phyloP scores from a whole-genome alignment of 495 filamentous ascomycete genomes.

The Lasiosphaeria miniovina region DNA sequence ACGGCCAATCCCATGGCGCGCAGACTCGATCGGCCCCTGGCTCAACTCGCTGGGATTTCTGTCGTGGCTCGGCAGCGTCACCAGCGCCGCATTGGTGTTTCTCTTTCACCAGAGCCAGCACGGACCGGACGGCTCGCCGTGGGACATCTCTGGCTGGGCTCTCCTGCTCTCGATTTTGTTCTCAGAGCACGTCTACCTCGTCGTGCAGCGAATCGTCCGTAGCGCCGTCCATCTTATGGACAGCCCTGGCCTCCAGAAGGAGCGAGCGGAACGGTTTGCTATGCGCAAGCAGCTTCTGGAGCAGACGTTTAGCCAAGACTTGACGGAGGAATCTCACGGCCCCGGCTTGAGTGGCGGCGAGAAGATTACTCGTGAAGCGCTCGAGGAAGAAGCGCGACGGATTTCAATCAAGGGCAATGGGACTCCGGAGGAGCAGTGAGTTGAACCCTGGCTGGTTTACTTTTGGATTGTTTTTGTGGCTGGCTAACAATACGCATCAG shows the following conservation, averaged over 20 bases:
- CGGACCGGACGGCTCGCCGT: conserved; percentile 52
- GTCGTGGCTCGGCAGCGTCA: conserved; percentile 87
- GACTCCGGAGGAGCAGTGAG: conserved; percentile 54
- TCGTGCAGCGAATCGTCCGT: conserved; percentile 65
- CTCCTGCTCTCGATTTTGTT: conserved; percentile 82
- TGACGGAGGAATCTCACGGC: conserved; percentile 18
- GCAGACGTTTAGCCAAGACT: conserved; percentile 46
- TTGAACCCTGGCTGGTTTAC: neutral
- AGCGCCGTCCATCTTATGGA: conserved; percentile 75
- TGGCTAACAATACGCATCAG: conserved; percentile 12
- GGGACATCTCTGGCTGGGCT: conserved; percentile 72
- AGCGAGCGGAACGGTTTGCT: conserved; percentile 68
- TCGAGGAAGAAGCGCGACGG: conserved; percentile 67
- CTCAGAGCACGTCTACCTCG: conserved; percentile 82
- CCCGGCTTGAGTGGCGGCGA: conserved; percentile 39
- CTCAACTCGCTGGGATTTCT: conserved; percentile 82
- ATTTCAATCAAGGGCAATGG: conserved; percentile 42
- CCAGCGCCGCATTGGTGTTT: conserved; percentile 79
- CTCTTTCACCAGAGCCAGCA: conserved; percentile 70
- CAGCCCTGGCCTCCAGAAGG: conserved; percentile 76
- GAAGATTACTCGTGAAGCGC: conserved; percentile 44
- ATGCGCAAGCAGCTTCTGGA: conserved; percentile 72
- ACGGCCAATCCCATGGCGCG: conserved; percentile 78
- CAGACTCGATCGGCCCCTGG: conserved; percentile 95
- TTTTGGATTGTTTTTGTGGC: conserved; percentile 2